These are phyloP conservation scores for Alloteropsis semialata DNA, from an alignment of 176 grass and related monocot species.

Conservation along the genomic window DNA sequence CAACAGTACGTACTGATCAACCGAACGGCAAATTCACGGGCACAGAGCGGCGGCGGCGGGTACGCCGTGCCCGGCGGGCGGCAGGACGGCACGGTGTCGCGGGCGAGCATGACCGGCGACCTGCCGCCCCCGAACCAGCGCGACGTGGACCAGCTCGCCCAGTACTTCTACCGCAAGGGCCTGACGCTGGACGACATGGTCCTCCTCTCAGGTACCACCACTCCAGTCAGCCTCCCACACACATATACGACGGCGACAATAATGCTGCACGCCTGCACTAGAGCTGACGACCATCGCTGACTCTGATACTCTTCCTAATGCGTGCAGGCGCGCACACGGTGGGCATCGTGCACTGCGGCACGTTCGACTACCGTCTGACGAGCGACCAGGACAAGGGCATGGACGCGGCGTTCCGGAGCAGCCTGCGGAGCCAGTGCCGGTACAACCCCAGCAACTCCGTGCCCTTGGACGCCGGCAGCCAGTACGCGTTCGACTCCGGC, in stretches of 20 bases:
- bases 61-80: constrained; percentile 50
- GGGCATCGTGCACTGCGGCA: constrained; percentile 20
- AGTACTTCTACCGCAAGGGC: constrained; percentile 36
- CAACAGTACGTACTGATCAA: neutral
- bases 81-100: constrained; percentile 58
- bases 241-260: no score
- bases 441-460: constrained; percentile 12
- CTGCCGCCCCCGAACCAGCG: constrained; percentile 31
- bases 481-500: constrained; percentile 38
- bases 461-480: constrained; percentile 38
- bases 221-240: no score
- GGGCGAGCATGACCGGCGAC: constrained; percentile 18
- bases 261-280: no score
- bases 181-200: constrained; percentile 60
- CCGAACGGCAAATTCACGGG: neutral
- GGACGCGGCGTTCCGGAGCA: constrained; percentile 23
- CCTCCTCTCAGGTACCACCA: constrained; percentile 49
- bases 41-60: constrained; percentile 42
- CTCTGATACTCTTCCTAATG: no score
- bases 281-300: no score
- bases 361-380: constrained; percentile 28
- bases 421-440: constrained; percentile 32
- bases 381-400: constrained; percentile 37
- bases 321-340: constrained; percentile 36
- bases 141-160: constrained; percentile 30